These are phyloP conservation scores for Cucurbita maxima DNA, from an alignment of 306 rosid genomes.

Conservation along the genomic window DNA sequence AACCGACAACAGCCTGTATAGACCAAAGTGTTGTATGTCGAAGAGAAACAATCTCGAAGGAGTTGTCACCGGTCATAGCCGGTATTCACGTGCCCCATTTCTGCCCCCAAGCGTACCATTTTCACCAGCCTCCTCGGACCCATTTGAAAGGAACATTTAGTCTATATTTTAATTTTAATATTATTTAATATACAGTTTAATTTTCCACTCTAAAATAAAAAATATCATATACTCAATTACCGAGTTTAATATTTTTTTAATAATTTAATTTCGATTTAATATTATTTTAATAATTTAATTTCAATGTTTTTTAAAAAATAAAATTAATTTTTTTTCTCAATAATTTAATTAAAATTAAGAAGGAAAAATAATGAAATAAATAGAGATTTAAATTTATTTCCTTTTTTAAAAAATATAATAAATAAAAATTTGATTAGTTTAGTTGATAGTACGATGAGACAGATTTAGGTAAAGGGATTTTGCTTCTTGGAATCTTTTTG, in stretches of 20 bases:
- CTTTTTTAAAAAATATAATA: neutral
- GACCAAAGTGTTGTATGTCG: constrained; percentile 1
- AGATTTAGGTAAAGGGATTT: constrained; percentile 5
- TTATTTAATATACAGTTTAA: too few relatives aligned
- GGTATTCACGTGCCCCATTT: constrained; percentile 19
- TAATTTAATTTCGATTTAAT: too few relatives aligned
- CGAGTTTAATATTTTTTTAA: too few relatives aligned
- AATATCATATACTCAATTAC: too few relatives aligned
- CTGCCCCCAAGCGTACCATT: constrained; percentile 15
- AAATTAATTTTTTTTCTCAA: too few relatives aligned
- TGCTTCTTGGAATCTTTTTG: constrained; percentile 3
- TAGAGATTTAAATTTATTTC: neutral
- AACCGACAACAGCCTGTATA: constrained; percentile 5
- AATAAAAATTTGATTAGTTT: neutral
- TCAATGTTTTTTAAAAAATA: too few relatives aligned
- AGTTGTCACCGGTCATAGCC: constrained; percentile 49
- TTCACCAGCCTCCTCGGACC: constrained; percentile 9
- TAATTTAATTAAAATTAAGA: neutral
- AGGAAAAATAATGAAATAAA: too few relatives aligned
- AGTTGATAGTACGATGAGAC: neutral
- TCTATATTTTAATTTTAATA: neutral
- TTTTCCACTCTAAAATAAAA: too few relatives aligned
- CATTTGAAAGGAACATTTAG: neutral
- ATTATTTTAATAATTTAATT: too few relatives aligned
- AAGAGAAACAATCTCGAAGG: neutral